phyloP scores from a whole-genome alignment of 345 rosid genomes.

The Eucalyptus regnans region DNA sequence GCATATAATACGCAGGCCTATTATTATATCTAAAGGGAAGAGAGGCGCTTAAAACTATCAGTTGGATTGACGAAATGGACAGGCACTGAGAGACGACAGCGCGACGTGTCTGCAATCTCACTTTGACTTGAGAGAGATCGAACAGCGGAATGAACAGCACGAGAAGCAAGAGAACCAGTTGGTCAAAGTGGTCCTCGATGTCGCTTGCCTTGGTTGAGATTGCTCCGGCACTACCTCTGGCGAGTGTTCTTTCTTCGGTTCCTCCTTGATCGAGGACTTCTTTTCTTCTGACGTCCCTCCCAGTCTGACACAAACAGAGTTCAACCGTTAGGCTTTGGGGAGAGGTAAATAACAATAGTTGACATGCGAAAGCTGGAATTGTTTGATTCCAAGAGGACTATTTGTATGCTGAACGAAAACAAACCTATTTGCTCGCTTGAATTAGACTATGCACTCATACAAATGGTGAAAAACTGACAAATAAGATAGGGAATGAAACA shows the following conservation, averaged over 20 bases:
- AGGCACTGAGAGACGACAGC: not conserved
- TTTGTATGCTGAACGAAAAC: not conserved
- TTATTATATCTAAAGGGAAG: not conserved
- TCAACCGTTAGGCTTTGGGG: not conserved
- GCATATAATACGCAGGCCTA: not conserved
- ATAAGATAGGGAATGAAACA: not conserved
- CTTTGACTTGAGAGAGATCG: not conserved
- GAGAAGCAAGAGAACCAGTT: slow-evolving; percentile 50
- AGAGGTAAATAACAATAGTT: not conserved
- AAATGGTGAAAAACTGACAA: not conserved
- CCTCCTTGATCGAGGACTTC: not conserved
- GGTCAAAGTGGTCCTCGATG: not conserved
- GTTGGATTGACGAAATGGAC: not conserved
- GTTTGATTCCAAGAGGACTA: not conserved
- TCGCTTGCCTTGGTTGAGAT: slow-evolving; percentile 1
- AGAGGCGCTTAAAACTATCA: not conserved
- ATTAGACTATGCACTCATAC: not conserved
- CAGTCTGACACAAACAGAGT: not conserved
- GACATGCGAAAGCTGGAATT: not conserved
- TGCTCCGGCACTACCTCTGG: not conserved
- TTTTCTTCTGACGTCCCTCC: not conserved
- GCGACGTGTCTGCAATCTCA: not conserved
- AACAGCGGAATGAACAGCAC: slow-evolving; percentile 21
- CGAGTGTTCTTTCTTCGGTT: not conserved
- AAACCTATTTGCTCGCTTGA: not conserved